These are phyloP conservation scores for Amaranthus hypochondriacus DNA, from an alignment of 148 eudicot genomes.

Conservation along the genomic window DNA sequence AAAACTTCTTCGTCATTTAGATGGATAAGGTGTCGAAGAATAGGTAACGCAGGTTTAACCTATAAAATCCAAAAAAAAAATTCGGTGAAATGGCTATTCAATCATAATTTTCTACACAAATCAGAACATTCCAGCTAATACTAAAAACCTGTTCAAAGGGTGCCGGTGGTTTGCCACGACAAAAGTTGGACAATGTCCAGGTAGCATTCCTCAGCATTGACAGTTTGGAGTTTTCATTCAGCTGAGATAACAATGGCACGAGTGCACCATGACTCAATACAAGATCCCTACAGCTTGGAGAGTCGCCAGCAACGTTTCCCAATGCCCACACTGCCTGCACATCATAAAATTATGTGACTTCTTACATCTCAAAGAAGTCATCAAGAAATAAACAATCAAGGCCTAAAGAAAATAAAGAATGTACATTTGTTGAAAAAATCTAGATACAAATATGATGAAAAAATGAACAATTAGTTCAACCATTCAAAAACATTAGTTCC, in stretches of 20 bases:
- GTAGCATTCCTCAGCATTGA: conserved; percentile 97
- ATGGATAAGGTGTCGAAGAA: conserved; percentile 69
- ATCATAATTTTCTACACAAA: not conserved
- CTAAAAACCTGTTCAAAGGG: conserved; percentile 71
- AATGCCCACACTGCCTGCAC: conserved; percentile 94
- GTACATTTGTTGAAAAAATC: too few relatives aligned
- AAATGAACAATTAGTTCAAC: not conserved
- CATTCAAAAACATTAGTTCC: not conserved
- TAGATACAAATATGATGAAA: not conserved
- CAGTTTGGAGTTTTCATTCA: conserved; percentile 77
- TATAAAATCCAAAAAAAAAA: conserved; percentile 20
- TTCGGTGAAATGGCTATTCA: not conserved
- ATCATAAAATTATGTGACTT: not conserved
- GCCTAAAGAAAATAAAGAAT: not conserved
- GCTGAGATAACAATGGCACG: conserved; percentile 75
- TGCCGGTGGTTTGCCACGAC: conserved; percentile 92
- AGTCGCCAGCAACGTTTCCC: conserved; percentile 95
- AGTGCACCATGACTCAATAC: conserved; percentile 80
- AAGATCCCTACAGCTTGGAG: conserved; percentile 87
- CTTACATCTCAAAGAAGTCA: not conserved
- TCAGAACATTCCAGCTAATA: not conserved
- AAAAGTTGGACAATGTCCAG: conserved; percentile 89
- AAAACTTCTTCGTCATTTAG: conserved; percentile 83
- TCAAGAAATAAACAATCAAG: not conserved
- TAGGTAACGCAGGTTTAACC: conserved; percentile 84